Conservation (phyloP, 441 rosid genomes). For the Euphorbia schlechtendalii region DNA sequence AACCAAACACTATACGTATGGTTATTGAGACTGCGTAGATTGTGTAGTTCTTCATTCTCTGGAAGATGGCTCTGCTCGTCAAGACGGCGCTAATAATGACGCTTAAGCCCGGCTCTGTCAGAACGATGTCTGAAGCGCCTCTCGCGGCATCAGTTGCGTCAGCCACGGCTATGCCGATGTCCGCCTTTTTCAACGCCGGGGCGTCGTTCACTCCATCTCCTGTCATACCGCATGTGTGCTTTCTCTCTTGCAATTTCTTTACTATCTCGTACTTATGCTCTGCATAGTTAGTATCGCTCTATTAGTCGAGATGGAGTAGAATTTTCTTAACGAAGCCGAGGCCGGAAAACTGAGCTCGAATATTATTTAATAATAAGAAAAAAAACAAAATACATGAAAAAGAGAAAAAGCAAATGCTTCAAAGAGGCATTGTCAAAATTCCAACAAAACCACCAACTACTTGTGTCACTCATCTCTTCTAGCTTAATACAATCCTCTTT, state of each 20-base stretch:
- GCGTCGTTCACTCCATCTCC: constrained; percentile 97
- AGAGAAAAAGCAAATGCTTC: too few relatives aligned
- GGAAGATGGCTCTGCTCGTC: constrained; percentile 92
- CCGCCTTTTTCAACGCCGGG: constrained; percentile 84
- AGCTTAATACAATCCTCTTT: too few relatives aligned
- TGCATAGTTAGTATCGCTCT: constrained; percentile 15
- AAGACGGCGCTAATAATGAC: constrained; percentile 80
- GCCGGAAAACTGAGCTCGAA: too few relatives aligned
- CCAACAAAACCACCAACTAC: too few relatives aligned
- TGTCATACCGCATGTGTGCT: constrained; percentile 92
- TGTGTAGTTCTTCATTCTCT: constrained; percentile 98
- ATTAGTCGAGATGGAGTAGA: too few relatives aligned
- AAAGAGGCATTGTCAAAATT: too few relatives aligned
- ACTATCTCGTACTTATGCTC: constrained; percentile 95
- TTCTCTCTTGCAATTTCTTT: constrained; percentile 71
- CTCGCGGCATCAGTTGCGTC: constrained; percentile 95
- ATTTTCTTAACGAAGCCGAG: too few relatives aligned
- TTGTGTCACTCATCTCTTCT: too few relatives aligned
- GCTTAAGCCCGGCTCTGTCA: constrained; percentile 87
- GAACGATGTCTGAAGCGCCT: constrained; percentile 84
- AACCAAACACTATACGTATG: constrained; percentile 86
- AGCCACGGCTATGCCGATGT: constrained; percentile 86
- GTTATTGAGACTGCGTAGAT: constrained; percentile 95
- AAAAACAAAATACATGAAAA: too few relatives aligned
- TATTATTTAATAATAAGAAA: too few relatives aligned